Conservation (phyloP, 805 yeast species). For the Schizosaccharomyces octosporus region DNA sequence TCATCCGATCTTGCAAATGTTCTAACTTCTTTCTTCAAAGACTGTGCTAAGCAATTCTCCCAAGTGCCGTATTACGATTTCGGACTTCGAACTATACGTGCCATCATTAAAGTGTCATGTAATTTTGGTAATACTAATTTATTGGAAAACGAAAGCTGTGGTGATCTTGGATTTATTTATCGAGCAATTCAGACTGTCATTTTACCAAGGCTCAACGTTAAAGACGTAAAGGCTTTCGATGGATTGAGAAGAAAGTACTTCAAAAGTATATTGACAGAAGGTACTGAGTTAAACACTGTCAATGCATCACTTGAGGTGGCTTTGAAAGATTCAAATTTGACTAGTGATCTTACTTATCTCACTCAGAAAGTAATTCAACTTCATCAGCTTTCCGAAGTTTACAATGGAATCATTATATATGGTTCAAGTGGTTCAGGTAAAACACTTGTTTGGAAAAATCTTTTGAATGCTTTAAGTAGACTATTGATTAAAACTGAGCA, state of each 20-base stretch:
- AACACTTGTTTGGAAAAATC: conserved; percentile 25
- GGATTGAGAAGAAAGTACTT: too few relatives aligned
- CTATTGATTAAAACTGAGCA: conserved; percentile 18
- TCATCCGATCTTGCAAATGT: conserved; percentile 22
- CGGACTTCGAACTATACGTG: conserved; percentile 62
- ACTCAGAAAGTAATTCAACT: conserved; percentile 32
- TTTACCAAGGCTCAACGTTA: too few relatives aligned
- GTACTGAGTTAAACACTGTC: too few relatives aligned
- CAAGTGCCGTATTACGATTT: conserved; percentile 64
- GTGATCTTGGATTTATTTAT: too few relatives aligned
- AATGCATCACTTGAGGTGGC: too few relatives aligned
- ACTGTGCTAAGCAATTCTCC: conserved; percentile 21
- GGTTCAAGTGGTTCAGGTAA: conserved; percentile 65
- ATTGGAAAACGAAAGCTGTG: too few relatives aligned
- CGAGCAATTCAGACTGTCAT: too few relatives aligned
- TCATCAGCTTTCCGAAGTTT: conserved; percentile 30
- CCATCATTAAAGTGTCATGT: conserved; percentile 20
- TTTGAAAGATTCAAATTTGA: too few relatives aligned
- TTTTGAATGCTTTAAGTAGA: conserved; percentile 20
- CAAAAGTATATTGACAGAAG: too few relatives aligned
- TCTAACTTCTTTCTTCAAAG: conserved; percentile 30
- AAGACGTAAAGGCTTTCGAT: too few relatives aligned
- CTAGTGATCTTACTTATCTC: neutral
- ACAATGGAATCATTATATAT: conserved; percentile 60
- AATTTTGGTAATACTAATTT: neutral